A percentile compares a stretch with the other conserved stretches of the same genome.
Evolutionary conservation across 139 green algal genomes (phyloP).

Genomic region (Yamagishiella unicocca): DNA sequence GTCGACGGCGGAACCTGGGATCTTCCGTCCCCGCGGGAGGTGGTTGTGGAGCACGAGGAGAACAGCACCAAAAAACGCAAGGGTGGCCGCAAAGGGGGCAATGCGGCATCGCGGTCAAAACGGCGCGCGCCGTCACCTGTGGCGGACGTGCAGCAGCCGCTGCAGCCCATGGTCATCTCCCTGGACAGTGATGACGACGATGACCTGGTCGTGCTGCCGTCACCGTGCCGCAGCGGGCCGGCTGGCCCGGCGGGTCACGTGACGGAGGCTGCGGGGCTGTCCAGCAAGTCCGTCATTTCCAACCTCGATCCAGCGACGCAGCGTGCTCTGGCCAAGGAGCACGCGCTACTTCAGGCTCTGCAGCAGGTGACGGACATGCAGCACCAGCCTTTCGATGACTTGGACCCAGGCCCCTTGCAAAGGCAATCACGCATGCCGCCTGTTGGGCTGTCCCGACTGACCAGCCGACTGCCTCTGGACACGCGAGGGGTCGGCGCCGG

Average conservation of each 20-base stretch:
- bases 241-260: not conserved
- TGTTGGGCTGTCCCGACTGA: not conserved
- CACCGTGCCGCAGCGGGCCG: not conserved
- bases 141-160: not conserved
- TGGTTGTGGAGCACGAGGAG: not conserved
- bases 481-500: too few species aligned
- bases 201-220: slow-evolving; percentile 11
- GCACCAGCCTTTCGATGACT: not conserved
- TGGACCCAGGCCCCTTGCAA: too few species aligned
- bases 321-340: not conserved
- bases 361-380: not conserved
- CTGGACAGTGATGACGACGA: slow-evolving; percentile 18
- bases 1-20: not conserved
- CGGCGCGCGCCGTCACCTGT: not conserved
- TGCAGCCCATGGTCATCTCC: not conserved
- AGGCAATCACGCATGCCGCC: not conserved
- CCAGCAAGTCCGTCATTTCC: not conserved
- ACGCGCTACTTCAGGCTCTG: slow-evolving; percentile 4
- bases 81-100: not conserved
- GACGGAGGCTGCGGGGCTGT: not conserved
- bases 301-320: not conserved
- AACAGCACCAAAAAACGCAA: not conserved
- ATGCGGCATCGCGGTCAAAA: not conserved
- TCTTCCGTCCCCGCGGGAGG: not conserved
- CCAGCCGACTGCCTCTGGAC: not conserved